These are phyloP conservation scores for Oenanthe javanica DNA, from an alignment of 140 eudicot genomes.

Conservation along the genomic window DNA sequence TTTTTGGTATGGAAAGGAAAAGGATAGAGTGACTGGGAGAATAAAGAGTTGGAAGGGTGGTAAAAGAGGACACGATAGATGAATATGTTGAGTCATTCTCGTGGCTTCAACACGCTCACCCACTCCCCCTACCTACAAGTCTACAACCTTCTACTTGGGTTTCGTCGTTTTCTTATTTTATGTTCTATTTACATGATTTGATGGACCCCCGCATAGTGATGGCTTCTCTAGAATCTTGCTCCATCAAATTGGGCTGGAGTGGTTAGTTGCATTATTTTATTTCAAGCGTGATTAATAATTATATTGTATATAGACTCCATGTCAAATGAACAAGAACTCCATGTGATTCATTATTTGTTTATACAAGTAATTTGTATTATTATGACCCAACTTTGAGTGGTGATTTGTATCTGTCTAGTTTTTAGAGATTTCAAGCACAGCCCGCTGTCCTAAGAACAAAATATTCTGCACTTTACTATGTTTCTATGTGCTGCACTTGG, in stretches of 20 bases:
- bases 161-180: not conserved
- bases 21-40: conserved; percentile 6
- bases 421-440: too few species aligned
- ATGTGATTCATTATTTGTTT: too few species aligned
- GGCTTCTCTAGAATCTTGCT: not conserved
- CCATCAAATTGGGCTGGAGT: not conserved
- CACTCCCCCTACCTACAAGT: conserved; percentile 1
- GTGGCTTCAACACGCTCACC: conserved; percentile 65
- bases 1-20: not conserved
- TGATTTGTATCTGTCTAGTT: too few species aligned
- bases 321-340: too few species aligned
- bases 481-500: not conserved
- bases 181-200: not conserved
- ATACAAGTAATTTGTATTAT: not conserved
- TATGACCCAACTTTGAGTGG: not conserved
- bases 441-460: too few species aligned
- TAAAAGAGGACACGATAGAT: conserved; percentile 54
- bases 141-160: not conserved
- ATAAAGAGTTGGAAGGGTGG: conserved; percentile 33
- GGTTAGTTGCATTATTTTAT: not conserved
- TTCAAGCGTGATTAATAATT: not conserved
- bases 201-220: not conserved
- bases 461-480: not conserved
- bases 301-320: too few species aligned
- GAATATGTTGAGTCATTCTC: conserved; percentile 13